Conservation (phyloP, 163 green algal species). For the Chlamydomonas reinhardtii region DNA sequence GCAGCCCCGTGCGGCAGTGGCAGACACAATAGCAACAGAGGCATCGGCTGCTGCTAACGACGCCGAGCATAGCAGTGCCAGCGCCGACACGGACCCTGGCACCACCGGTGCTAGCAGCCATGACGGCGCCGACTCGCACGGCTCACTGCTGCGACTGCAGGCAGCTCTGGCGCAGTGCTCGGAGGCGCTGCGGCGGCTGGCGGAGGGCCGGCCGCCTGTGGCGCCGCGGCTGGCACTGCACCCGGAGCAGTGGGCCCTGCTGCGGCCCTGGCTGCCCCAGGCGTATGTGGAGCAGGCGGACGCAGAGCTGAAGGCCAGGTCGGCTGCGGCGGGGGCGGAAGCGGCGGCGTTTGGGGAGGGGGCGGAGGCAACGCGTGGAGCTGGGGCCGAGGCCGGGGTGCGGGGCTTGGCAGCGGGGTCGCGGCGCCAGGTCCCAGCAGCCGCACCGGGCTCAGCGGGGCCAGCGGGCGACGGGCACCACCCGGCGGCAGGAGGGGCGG, state of each 20-base stretch:
- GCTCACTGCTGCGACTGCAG: neutral
- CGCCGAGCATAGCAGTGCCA: no score
- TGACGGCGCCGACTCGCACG: neutral
- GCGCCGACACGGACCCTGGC: no score
- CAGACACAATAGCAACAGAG: neutral
- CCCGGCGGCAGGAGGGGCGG: no score
- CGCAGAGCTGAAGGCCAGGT: neutral
- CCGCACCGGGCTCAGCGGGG: no score
- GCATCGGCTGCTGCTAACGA: neutral
- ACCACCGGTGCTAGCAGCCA: neutral
- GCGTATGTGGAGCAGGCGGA: neutral
- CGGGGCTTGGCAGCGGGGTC: no score
- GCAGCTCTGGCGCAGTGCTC: neutral
- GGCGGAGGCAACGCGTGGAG: no score
- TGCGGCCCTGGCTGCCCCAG: conserved; percentile 11
- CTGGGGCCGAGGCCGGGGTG: no score
- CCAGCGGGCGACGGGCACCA: no score
- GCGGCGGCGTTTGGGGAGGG: no score
- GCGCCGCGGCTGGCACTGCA: conserved; percentile 30
- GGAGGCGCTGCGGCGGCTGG: conserved; percentile 2
- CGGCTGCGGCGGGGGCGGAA: no score
- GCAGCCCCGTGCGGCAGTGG: neutral
- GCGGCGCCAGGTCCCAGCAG: no score
- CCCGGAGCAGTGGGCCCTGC: conserved; percentile 14
- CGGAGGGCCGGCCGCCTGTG: neutral